Conservation (phyloP, 2,329 filamentous ascomycete species). For the Fusarium sp. region DNA sequence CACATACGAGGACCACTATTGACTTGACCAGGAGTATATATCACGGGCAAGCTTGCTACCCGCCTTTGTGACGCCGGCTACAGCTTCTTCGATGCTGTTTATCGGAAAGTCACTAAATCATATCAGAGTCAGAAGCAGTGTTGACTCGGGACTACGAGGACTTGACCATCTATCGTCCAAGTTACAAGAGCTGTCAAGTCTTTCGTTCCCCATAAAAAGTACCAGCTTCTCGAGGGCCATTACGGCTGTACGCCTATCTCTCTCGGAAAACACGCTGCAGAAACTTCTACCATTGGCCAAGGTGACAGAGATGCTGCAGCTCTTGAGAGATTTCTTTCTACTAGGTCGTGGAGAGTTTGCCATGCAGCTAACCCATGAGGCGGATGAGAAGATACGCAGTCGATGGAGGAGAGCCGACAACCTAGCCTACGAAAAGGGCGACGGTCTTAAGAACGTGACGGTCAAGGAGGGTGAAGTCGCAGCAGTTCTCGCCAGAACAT, state of each 20-base stretch:
- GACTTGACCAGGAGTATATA: slow-evolving; percentile 63
- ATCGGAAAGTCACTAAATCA: slow-evolving; percentile 91
- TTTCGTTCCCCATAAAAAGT: slow-evolving; percentile 80
- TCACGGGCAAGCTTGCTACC: slow-evolving; percentile 74
- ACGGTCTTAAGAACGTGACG: slow-evolving; percentile 58
- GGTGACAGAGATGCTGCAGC: slow-evolving; percentile 80
- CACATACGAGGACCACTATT: neutral
- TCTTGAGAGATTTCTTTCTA: slow-evolving; percentile 89
- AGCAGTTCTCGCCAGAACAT: slow-evolving; percentile 80
- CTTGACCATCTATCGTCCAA: slow-evolving; percentile 75
- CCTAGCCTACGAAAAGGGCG: slow-evolving; percentile 67
- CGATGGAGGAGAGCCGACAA: slow-evolving; percentile 76
- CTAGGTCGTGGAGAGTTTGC: slow-evolving; percentile 92
- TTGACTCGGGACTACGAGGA: slow-evolving; percentile 59
- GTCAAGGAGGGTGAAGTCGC: slow-evolving; percentile 91
- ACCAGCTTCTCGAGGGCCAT: slow-evolving; percentile 78
- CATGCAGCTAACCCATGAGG: slow-evolving; percentile 85
- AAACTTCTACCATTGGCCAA: slow-evolving; percentile 81
- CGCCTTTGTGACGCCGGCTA: slow-evolving; percentile 79
- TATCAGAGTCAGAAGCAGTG: slow-evolving; percentile 69
- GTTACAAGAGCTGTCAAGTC: slow-evolving; percentile 73
- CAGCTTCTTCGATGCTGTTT: slow-evolving; percentile 87
- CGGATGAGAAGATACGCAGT: slow-evolving; percentile 81
- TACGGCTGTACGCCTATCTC: slow-evolving; percentile 79
- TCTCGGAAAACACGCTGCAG: slow-evolving; percentile 87